phyloP scores from a whole-genome alignment of 2,329 filamentous ascomycete species.

The Drechslera avenae region DNA sequence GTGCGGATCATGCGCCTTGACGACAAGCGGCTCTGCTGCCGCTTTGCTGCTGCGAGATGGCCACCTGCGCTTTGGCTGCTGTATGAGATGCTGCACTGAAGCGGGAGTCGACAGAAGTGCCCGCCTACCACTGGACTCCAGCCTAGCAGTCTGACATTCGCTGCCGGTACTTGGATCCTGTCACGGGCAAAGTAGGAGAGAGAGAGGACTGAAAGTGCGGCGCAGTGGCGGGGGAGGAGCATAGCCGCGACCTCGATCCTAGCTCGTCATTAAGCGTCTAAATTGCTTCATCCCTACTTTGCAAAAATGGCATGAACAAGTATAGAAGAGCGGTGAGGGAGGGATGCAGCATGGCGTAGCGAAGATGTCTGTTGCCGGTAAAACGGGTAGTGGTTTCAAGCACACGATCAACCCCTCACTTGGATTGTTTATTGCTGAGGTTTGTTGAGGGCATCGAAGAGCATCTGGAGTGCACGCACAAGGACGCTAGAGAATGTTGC shows the following conservation, averaged over 20 bases:
- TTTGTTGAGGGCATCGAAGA: slow-evolving; percentile 31
- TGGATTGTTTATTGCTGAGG: slow-evolving; percentile 19
- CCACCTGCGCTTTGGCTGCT: slow-evolving; percentile 27
- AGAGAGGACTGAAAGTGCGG: slow-evolving; percentile 19
- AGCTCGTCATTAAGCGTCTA: slow-evolving; percentile 29
- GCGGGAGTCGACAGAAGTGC: slow-evolving; percentile 26
- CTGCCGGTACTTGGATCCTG: slow-evolving; percentile 16
- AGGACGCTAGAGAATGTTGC: slow-evolving; percentile 42
- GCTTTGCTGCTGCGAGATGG: slow-evolving; percentile 29
- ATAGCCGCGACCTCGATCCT: slow-evolving; percentile 26
- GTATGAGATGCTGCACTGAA: slow-evolving; percentile 33
- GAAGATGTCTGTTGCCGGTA: slow-evolving; percentile 30
- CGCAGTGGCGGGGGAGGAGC: slow-evolving; percentile 30
- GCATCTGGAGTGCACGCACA: slow-evolving; percentile 30
- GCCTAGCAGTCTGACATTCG: background rate
- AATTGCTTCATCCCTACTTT: slow-evolving; percentile 31
- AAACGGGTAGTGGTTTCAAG: slow-evolving; percentile 29
- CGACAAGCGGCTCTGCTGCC: slow-evolving; percentile 35
- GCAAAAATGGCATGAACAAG: slow-evolving; percentile 19
- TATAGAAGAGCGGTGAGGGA: slow-evolving; percentile 47
- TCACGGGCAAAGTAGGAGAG: slow-evolving; percentile 19
- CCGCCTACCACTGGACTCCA: background rate
- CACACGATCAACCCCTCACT: slow-evolving; percentile 32
- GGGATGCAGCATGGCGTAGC: slow-evolving; percentile 1
- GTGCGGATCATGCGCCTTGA: slow-evolving; percentile 40